These are phyloP conservation scores for Silene uniflora DNA, from an alignment of 148 eudicot genomes.

Conservation along the genomic window DNA sequence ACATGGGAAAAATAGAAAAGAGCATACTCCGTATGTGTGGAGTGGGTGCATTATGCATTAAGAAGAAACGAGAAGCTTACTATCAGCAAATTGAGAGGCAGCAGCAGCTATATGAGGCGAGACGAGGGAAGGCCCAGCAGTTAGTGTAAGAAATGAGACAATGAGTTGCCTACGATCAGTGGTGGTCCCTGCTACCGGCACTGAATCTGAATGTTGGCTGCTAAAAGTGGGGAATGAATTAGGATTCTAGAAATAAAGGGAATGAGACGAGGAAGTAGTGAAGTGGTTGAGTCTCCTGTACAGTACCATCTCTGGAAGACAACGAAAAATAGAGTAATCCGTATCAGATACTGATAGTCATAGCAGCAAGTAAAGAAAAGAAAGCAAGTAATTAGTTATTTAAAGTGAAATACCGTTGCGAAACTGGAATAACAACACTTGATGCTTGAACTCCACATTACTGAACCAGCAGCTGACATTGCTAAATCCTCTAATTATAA, in stretches of 20 bases:
- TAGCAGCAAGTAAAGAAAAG: not conserved
- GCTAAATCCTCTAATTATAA: not conserved
- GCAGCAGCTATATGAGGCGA: conserved; percentile 13
- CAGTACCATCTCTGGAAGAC: conserved; percentile 9
- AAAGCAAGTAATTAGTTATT: not conserved
- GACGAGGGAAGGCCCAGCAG: conserved; percentile 16
- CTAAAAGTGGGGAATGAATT: not conserved
- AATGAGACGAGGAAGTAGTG: not conserved
- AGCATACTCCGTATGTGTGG: too few species aligned
- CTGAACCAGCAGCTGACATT: conserved; percentile 10
- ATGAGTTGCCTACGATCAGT: conserved; percentile 28
- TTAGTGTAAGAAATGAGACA: conserved; percentile 13
- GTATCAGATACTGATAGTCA: not conserved
- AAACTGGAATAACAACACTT: conserved; percentile 8
- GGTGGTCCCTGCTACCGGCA: conserved; percentile 3
- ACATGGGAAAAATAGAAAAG: not conserved
- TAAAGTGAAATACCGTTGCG: conserved; percentile 10
- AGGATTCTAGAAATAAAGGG: not conserved
- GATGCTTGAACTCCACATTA: not conserved
- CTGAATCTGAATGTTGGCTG: not conserved
- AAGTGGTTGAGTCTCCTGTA: not conserved
- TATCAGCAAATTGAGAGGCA: conserved; percentile 62
- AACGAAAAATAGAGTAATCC: not conserved
- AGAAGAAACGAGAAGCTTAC: conserved; percentile 29
- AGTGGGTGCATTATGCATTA: not conserved